Conservation (phyloP, 108 stramenopile species). For the Conticribra guillardii region DNA sequence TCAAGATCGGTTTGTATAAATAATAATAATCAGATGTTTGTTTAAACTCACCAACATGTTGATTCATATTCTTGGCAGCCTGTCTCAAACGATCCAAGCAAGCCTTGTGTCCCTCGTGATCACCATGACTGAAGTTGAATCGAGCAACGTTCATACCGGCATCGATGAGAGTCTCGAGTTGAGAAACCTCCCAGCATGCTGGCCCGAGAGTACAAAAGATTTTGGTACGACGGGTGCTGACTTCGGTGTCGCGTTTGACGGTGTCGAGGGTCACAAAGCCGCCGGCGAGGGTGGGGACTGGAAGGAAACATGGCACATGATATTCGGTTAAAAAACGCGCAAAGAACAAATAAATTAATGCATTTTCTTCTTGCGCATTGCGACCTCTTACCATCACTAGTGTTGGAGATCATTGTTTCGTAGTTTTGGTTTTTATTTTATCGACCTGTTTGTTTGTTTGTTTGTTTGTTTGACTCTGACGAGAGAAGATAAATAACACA, state of each 20-base stretch:
- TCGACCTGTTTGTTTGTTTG: too few species aligned
- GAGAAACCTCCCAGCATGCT: constrained; percentile 78
- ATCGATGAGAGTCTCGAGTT: constrained; percentile 72
- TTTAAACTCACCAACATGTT: constrained; percentile 57
- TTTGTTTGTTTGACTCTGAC: too few species aligned
- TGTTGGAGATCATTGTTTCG: constrained; percentile 60
- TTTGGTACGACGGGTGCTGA: constrained; percentile 59
- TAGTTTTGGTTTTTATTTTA: neutral
- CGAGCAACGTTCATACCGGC: constrained; percentile 85
- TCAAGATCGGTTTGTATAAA: neutral
- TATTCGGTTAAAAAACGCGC: too few species aligned
- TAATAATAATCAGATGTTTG: too few species aligned
- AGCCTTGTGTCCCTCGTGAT: constrained; percentile 77
- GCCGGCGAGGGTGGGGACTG: constrained; percentile 63
- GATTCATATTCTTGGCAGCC: constrained; percentile 69
- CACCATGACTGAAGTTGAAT: constrained; percentile 92
- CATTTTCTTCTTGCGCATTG: too few species aligned
- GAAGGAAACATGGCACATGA: too few species aligned
- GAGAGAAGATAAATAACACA: too few species aligned
- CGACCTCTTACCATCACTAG: too few species aligned
- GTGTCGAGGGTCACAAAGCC: constrained; percentile 61
- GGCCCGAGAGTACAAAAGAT: constrained; percentile 85
- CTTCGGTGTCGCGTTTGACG: constrained; percentile 42
- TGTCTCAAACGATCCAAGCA: constrained; percentile 68
- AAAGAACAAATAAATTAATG: too few species aligned